A percentile compares a stretch with the other conserved stretches of the same genome.
These are phyloP conservation scores for Apiospora malaysiana DNA, from an alignment of 2,329 filamentous ascomycete genomes.

Conservation along the genomic window DNA sequence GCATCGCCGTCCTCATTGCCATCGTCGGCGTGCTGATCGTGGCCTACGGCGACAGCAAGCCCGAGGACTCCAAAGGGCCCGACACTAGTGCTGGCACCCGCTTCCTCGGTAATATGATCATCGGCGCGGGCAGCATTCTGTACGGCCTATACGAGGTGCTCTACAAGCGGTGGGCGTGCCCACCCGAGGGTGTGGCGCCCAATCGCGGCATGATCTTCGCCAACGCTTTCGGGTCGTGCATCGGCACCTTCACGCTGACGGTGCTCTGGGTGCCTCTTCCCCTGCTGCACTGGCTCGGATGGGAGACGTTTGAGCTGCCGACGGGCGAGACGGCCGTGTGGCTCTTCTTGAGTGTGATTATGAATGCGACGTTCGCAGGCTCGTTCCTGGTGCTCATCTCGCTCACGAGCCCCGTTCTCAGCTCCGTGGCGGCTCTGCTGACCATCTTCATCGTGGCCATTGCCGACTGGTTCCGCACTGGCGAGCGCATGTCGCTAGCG, in stretches of 20 bases:
- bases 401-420: conserved; percentile 89
- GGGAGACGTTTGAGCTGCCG: conserved; percentile 85
- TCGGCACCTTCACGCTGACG: conserved; percentile 82
- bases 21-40: conserved; percentile 93
- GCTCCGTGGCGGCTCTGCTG: conserved; percentile 87
- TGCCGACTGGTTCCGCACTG: conserved; percentile 86
- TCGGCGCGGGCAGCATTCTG: conserved; percentile 86
- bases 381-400: conserved; percentile 93
- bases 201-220: conserved; percentile 95
- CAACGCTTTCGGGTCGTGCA: conserved; percentile 87
- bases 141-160: conserved; percentile 98
- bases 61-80: conserved; percentile 52
- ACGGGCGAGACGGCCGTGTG: conserved; percentile 79
- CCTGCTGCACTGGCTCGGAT: conserved; percentile 76
- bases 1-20: conserved; percentile 83
- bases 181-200: conserved; percentile 84
- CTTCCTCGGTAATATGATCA: conserved; percentile 86
- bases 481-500: conserved; percentile 74
- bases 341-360: conserved; percentile 78
- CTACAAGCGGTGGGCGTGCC: conserved; percentile 93
- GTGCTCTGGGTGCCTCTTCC: conserved; percentile 94
- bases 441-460: conserved; percentile 97
- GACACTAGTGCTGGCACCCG: conserved; percentile 63
- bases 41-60: conserved; percentile 80
- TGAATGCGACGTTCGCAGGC: conserved; percentile 92